Conservation (phyloP, 805 yeast species). For the Priceomyces haplophilus region DNA sequence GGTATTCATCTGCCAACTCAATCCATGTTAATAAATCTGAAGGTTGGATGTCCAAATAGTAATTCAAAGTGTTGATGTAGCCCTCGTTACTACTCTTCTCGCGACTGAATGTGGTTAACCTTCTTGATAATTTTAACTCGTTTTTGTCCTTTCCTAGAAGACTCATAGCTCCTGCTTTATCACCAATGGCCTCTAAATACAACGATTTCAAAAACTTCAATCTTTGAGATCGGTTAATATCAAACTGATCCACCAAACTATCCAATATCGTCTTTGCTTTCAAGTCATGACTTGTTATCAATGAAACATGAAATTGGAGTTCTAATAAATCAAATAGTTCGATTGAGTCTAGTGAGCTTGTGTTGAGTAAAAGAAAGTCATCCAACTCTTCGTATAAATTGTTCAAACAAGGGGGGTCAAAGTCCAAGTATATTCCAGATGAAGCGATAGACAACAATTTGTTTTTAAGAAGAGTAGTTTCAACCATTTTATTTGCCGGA, state of each 20-base stretch:
- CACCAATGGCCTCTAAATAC: conserved; percentile 55
- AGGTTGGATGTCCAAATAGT: conserved; percentile 62
- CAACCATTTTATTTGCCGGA: conserved; percentile 6
- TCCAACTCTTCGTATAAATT: conserved; percentile 41
- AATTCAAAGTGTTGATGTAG: conserved; percentile 56
- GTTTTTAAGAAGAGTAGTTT: conserved; percentile 28
- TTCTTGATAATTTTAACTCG: conserved; percentile 34
- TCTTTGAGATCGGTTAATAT: conserved; percentile 48
- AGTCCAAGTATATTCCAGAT: conserved; percentile 49
- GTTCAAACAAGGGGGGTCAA: conserved; percentile 44
- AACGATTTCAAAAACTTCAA: conserved; percentile 53
- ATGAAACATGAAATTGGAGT: conserved; percentile 63
- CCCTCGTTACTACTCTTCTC: conserved; percentile 21
- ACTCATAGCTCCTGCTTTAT: conserved; percentile 23
- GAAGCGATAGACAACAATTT: conserved; percentile 49
- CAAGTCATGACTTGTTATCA: conserved; percentile 59
- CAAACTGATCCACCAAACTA: conserved; percentile 64
- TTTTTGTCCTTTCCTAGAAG: conserved; percentile 29
- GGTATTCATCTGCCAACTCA: conserved; percentile 69
- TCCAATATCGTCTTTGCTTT: conserved; percentile 70
- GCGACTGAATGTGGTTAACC: conserved; percentile 35
- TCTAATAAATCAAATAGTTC: conserved; percentile 60
- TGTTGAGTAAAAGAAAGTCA: conserved; percentile 25
- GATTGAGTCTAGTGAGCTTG: conserved; percentile 39
- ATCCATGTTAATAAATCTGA: conserved; percentile 76